Conservation (phyloP, 768 basidiomycete genomes). For the Lentinula lateritia region DNA sequence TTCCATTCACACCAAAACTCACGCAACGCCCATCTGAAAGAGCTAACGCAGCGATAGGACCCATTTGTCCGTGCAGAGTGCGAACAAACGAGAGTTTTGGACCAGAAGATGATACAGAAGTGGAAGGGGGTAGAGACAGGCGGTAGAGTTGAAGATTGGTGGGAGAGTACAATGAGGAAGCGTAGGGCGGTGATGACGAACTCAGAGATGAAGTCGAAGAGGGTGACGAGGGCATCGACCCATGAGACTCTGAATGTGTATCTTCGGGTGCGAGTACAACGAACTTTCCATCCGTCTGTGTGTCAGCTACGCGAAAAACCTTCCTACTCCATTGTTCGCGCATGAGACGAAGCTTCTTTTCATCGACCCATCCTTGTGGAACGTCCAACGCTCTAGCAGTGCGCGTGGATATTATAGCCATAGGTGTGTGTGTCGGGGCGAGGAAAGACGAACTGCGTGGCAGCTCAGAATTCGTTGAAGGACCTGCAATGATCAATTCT, state of each 20-base stretch:
- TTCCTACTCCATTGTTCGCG: constrained; percentile 79
- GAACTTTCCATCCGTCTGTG: constrained; percentile 84
- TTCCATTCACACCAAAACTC: constrained; percentile 63
- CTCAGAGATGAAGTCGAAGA: constrained; percentile 15
- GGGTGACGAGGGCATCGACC: constrained; percentile 4
- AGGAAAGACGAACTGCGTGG: constrained; percentile 14
- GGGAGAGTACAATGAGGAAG: constrained; percentile 37
- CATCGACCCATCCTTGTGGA: constrained; percentile 69
- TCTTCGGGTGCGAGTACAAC: constrained; percentile 66
- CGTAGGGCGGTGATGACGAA: constrained; percentile 21
- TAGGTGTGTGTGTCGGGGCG: constrained; percentile 20
- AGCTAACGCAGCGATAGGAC: constrained; percentile 60
- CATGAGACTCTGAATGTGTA: constrained; percentile 7
- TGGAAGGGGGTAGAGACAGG: constrained; percentile 48
- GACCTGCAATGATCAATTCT: constrained; percentile 60
- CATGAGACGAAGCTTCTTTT: constrained; percentile 52
- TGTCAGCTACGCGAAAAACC: constrained; percentile 61
- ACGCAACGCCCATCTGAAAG: constrained; percentile 83
- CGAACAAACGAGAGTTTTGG: constrained; percentile 72
- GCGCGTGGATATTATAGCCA: constrained; percentile 53
- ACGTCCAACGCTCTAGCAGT: constrained; percentile 67
- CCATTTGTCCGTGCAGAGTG: constrained; percentile 63
- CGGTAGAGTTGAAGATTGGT: constrained; percentile 72
- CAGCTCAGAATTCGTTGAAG: constrained; percentile 9
- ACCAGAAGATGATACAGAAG: constrained; percentile 43